Base-by-base conservation (phyloP, 306 rosid genomes). In the Echinosophora koreensis region DNA sequence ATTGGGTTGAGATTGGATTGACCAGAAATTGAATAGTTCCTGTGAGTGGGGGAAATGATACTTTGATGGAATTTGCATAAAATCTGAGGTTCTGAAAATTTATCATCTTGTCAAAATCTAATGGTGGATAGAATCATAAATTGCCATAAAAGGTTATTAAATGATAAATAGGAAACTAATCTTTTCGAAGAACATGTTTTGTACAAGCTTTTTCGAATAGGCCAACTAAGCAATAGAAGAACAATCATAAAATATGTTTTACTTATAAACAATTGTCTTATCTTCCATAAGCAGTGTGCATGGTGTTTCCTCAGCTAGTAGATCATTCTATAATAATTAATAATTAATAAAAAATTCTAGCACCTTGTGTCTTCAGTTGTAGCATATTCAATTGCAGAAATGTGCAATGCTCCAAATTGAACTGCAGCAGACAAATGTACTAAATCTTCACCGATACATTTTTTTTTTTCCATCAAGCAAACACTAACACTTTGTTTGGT, bases 271-370 rank as follows among this genome's bases (percentile, higher is more conserved):
- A 11, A 62, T 2, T 15, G 49, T 13, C 56, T 22, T 5, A 16
- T 55, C 37, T 65, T 70, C 73, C 78, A 63, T 71, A 47, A 46
- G 59, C 34, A 77, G 44, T 1, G 41, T 17, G 62, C 61, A 80
- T 54, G 55, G 14, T 16, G 41, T 14, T 15, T 35, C 9, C 49
- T 74, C 38, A 66, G 35, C 39, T 37, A 22, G 32, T 2, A 44
- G 22, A 44, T 66, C 6, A 14, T 22, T 42, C 13, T 17, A 16
- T 47, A 22, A 46, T 11, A 22, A 17, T 65, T 39, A 65, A 65
- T 8, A 17, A 39, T 8, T 16, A 15, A 63, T 6, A 8, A 17
- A 39, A 18, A 18, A 1, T 42, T 30, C 35, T 11, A 11, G 37
- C 11, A 66, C 46, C 16, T 4, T 66, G 8, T 22, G 2, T 42